A percentile compares a stretch with the other conserved stretches of the same genome.
phyloP scores from a whole-genome alignment of 83 land plant genomes.

The Diphasiastrum complanatum region DNA sequence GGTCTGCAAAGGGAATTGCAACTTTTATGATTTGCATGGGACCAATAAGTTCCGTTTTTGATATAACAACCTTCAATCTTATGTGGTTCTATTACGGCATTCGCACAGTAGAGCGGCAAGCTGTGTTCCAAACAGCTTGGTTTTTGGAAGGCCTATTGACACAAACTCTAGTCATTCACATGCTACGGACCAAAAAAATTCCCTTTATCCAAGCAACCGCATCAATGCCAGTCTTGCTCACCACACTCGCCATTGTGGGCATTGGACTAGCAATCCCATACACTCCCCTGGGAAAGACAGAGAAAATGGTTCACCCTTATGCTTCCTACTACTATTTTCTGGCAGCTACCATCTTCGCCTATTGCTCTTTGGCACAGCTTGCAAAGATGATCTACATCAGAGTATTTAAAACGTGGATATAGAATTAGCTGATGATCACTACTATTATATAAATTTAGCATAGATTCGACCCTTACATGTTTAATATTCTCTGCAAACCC shows the following conservation, averaged over 20 bases:
- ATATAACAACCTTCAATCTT: slow-evolving; percentile 31
- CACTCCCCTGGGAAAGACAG: slow-evolving; percentile 7
- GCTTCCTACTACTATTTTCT: slow-evolving; percentile 1
- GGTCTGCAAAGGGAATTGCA: slow-evolving; percentile 32
- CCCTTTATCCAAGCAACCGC: slow-evolving; percentile 48
- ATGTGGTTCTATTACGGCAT: slow-evolving; percentile 36
- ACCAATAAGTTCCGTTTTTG: slow-evolving; percentile 36
- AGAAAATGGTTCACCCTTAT: neutral
- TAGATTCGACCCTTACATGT: too few relatives aligned
- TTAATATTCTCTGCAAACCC: too few relatives aligned
- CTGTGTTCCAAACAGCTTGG: slow-evolving; percentile 42
- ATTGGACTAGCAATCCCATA: slow-evolving; percentile 3
- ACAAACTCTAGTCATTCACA: slow-evolving; percentile 47
- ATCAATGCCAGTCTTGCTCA: slow-evolving; percentile 39
- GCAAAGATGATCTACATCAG: slow-evolving; percentile 2
- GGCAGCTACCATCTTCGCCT: neutral
- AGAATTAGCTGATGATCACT: too few relatives aligned
- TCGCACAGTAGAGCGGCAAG: neutral
- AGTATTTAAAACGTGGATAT: neutral
- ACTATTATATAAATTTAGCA: too few relatives aligned
- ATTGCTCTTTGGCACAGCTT: slow-evolving; percentile 3
- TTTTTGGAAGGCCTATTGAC: slow-evolving; percentile 50
- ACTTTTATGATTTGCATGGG: slow-evolving; percentile 48
- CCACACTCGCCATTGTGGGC: neutral
- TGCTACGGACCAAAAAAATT: slow-evolving; percentile 46